Evolutionary conservation across 768 basidiomycete genomes (phyloP), one percentile per base, ranked within the genome.

Genomic region (Dacryopinax spathularia): DNA sequence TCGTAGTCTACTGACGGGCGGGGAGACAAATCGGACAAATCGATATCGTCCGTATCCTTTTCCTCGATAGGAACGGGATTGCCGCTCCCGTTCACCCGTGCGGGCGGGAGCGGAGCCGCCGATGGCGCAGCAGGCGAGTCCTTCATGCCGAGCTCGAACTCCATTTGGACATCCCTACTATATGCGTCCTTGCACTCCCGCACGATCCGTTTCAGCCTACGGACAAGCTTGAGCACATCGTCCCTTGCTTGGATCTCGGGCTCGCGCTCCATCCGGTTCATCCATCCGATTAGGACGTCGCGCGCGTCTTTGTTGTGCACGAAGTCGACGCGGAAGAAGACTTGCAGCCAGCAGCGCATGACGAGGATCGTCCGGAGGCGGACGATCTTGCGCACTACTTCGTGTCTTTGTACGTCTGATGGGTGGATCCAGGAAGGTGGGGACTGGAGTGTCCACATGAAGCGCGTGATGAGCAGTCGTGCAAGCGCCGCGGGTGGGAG

Each of bases 281-380:
- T 70, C 89, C 90, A 94, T 56, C 81, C 79, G 18, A 89, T 83
- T 56, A 93, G 77, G 41, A 87, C 72, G 29, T 84, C 71, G 68
- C 92, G 79, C 70, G 95, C 74, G 68, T 88, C 88, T 64, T 84
- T 81, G 73, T 89, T 86, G 41, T 88, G 85, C 65, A 91, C 74
- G 70, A 94, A 95, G 72, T 96, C 92, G 66, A 89, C 87, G 60
- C 80, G 81, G 73, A 94, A 95, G 73, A 94, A 94, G 6, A 90
- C 91, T 70, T 91, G 75, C 44, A 95, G 72, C 92, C 93, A 96
- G 70, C 91, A 91, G 41, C 90, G 82, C 62, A 94, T 84, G 4
- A 91, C 90, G 33, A 91, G 88, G 71, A 91, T 93, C 12, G 92
- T 94, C 70, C 93, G 79, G 9, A 92, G 89, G 41, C 90, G 82